Evolutionary conservation across 2,329 filamentous ascomycete genomes (phyloP).

Genomic region (Alternaria metachromatica): DNA sequence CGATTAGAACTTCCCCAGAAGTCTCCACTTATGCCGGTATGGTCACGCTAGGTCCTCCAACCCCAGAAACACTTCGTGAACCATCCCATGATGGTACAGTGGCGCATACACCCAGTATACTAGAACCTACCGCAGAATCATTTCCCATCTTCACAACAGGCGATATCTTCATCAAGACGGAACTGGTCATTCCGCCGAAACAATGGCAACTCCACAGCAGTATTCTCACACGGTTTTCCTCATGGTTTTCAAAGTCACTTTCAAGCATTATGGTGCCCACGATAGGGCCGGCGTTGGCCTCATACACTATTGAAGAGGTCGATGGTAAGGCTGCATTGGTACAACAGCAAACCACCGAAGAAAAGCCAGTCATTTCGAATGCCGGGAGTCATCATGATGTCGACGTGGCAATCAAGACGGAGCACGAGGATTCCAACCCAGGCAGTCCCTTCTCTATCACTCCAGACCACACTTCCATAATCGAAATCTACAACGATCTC

Average conservation of each 20-base stretch:
- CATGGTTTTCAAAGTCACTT: slow-evolving; percentile 17
- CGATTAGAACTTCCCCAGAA: not conserved
- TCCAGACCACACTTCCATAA: not conserved
- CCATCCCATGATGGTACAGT: not conserved
- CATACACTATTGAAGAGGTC: slow-evolving; percentile 7
- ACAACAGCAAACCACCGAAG: not conserved
- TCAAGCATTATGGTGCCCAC: not conserved
- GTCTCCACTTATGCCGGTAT: not conserved
- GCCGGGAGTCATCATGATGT: not conserved
- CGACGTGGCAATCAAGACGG: not conserved
- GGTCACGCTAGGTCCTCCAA: not conserved
- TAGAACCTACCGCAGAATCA: not conserved
- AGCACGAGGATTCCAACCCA: not conserved
- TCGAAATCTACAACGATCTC: slow-evolving; percentile 21
- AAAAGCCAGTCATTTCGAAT: not conserved
- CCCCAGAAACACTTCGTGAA: not conserved
- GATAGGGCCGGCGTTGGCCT: not conserved
- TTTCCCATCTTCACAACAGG: slow-evolving; percentile 10
- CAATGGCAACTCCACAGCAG: slow-evolving; percentile 23
- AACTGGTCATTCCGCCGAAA: not conserved
- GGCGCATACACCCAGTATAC: not conserved
- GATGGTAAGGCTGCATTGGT: not conserved
- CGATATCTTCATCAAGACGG: slow-evolving; percentile 5
- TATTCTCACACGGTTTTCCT: slow-evolving; percentile 14
- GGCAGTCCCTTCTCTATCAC: not conserved